Conservation (phyloP, 345 rosid genomes). For the Physaria fendleri region DNA sequence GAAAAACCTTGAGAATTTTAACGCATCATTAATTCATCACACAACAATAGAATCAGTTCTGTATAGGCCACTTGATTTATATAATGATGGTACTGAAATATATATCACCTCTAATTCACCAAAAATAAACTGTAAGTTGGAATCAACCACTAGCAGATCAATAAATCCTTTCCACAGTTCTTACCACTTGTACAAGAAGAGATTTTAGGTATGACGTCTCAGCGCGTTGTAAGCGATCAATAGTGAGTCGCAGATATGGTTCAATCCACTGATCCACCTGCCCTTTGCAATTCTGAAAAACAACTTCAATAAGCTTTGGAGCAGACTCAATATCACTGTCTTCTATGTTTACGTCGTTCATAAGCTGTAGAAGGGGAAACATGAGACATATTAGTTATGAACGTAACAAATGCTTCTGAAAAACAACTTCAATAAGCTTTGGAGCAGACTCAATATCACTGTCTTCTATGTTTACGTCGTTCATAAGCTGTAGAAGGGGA, state of each 20-base stretch:
- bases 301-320: conserved; percentile 95
- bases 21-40: conserved; percentile 11
- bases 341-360: conserved; percentile 81
- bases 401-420: too few relatives aligned
- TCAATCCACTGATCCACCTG: conserved; percentile 99
- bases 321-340: conserved; percentile 91
- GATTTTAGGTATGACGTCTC: conserved; percentile 80
- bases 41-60: neutral
- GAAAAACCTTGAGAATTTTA: too few relatives aligned
- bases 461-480: conserved; percentile 83
- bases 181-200: conserved; percentile 96
- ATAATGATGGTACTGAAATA: neutral
- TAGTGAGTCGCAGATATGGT: conserved; percentile 79
- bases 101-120: neutral
- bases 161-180: conserved; percentile 17
- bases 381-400: conserved; percentile 13
- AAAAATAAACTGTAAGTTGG: neutral
- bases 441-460: conserved; percentile 93
- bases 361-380: conserved; percentile 43
- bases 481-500: conserved; percentile 54
- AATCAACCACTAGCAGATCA: conserved; percentile 5
- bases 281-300: conserved; percentile 95
- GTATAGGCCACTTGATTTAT: conserved; percentile 1
- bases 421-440: conserved; percentile 92
- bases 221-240: conserved; percentile 74